Evolutionary conservation across 495 filamentous ascomycete genomes (phyloP).

Genomic region (Cenococcum geophilum): DNA sequence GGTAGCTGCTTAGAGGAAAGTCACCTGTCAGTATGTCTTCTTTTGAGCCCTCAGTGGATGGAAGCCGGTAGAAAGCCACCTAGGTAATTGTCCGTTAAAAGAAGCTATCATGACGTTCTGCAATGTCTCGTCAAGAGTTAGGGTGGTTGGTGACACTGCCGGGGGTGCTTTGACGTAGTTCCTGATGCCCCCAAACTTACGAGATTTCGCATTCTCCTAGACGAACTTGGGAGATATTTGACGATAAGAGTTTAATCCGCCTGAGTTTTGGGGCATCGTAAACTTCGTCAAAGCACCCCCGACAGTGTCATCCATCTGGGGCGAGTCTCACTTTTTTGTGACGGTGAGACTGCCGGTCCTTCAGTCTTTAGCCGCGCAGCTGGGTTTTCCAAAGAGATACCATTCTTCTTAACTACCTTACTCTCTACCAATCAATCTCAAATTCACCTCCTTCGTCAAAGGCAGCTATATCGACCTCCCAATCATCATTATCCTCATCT

Average conservation of each 20-base stretch:
- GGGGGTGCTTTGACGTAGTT: slow-evolving; percentile 1
- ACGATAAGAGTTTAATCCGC: slow-evolving; percentile 5
- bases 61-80: background rate
- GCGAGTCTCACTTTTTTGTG: slow-evolving; percentile 1
- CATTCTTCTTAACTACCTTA: background rate
- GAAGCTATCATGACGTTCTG: background rate
- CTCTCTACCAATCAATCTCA: background rate
- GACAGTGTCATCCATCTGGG: slow-evolving; percentile 1
- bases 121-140: background rate
- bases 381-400: background rate
- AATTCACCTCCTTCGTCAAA: background rate
- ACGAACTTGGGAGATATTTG: background rate
- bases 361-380: background rate
- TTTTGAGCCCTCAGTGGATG: background rate
- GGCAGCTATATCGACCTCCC: background rate
- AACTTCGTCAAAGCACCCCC: slow-evolving; percentile 2
- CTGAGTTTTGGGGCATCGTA: slow-evolving; percentile 3
- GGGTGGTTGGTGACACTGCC: background rate
- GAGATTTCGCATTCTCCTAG: background rate
- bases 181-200: background rate
- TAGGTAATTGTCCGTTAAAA: background rate
- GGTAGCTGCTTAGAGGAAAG: background rate
- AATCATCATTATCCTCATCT: background rate
- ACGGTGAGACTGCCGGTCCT: background rate
- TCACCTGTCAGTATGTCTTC: background rate